Evolutionary conservation across 306 rosid species (phyloP).

Genomic region (Prunus fruticosa): DNA sequence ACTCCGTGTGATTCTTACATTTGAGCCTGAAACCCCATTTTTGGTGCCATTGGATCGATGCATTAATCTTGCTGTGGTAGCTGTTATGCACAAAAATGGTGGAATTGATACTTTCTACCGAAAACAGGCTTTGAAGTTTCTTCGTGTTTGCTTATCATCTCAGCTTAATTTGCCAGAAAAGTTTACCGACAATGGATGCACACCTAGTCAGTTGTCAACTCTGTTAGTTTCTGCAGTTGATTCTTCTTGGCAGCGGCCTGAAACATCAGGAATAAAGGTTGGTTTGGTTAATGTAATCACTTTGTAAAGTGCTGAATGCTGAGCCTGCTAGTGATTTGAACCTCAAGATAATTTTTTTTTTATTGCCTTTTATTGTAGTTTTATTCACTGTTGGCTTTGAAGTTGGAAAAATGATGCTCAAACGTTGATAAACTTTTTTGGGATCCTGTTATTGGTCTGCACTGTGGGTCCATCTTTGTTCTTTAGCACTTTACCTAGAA

Average conservation of each 20-base stretch:
- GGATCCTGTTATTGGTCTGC: not conserved
- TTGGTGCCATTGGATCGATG: constrained; percentile 98
- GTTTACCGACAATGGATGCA: constrained; percentile 69
- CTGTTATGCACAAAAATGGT: constrained; percentile 66
- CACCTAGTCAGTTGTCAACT: constrained; percentile 70
- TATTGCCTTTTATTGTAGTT: not conserved
- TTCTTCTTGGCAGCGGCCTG: constrained; percentile 70
- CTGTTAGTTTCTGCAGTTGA: constrained; percentile 68
- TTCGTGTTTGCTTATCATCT: constrained; percentile 86
- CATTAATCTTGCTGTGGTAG: constrained; percentile 95
- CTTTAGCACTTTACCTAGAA: not conserved
- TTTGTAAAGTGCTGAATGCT: not conserved
- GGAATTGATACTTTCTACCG: constrained; percentile 79
- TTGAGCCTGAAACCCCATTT: constrained; percentile 98
- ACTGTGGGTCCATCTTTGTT: not conserved
- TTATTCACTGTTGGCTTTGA: not conserved
- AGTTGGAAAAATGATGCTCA: not conserved
- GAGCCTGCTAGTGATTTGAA: not conserved
- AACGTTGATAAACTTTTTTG: not conserved
- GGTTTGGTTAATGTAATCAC: constrained; percentile 16
- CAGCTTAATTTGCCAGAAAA: constrained; percentile 96
- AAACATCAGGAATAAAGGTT: constrained; percentile 79
- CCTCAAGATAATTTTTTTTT: not conserved
- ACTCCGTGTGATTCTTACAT: constrained; percentile 89
- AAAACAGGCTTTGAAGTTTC: constrained; percentile 85